Evolutionary conservation across 2,329 filamentous ascomycete genomes (phyloP).

Genomic region (Gliomastix tumulicola): DNA sequence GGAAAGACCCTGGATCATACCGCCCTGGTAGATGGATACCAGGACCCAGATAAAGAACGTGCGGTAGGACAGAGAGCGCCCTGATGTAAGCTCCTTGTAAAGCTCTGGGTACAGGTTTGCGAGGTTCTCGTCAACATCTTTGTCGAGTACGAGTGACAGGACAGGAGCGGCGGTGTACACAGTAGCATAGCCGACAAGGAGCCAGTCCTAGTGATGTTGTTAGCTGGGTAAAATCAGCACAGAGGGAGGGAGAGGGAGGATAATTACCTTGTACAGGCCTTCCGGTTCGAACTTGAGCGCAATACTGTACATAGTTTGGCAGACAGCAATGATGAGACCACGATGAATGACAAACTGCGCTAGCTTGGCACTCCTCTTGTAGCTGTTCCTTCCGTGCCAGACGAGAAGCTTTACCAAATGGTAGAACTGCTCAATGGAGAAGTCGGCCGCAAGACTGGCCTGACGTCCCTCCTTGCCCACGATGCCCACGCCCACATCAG

Average conservation of each 20-base stretch:
- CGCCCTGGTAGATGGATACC: conserved; percentile 90
- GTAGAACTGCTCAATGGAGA: conserved; percentile 91
- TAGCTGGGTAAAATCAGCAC: conserved; percentile 6
- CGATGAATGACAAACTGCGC: conserved; percentile 98
- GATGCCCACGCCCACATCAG: conserved; percentile 95
- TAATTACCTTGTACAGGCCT: conserved; percentile 74
- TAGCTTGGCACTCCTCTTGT: conserved; percentile 92
- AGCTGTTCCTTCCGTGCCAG: conserved; percentile 96
- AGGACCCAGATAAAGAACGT: conserved; percentile 97
- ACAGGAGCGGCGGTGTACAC: conserved; percentile 93
- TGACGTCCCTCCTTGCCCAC: conserved; percentile 97
- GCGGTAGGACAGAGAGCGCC: conserved; percentile 79
- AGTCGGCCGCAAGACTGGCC: conserved; percentile 90
- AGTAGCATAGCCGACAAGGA: conserved; percentile 93
- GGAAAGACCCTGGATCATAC: conserved; percentile 89
- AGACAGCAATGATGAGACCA: conserved; percentile 89
- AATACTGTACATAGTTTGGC: conserved; percentile 96
- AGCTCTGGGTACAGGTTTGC: conserved; percentile 95
- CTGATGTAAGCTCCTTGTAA: conserved; percentile 93
- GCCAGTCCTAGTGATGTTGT: conserved; percentile 62
- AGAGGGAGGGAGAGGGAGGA: conserved; percentile 5
- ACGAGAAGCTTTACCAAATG: conserved; percentile 96
- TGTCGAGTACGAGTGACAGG: conserved; percentile 87
- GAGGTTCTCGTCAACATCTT: conserved; percentile 88
- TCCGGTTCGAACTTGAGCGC: conserved; percentile 89